Base-by-base conservation (phyloP, 495 filamentous ascomycete species). In the Aspergillus bertholletiae region DNA sequence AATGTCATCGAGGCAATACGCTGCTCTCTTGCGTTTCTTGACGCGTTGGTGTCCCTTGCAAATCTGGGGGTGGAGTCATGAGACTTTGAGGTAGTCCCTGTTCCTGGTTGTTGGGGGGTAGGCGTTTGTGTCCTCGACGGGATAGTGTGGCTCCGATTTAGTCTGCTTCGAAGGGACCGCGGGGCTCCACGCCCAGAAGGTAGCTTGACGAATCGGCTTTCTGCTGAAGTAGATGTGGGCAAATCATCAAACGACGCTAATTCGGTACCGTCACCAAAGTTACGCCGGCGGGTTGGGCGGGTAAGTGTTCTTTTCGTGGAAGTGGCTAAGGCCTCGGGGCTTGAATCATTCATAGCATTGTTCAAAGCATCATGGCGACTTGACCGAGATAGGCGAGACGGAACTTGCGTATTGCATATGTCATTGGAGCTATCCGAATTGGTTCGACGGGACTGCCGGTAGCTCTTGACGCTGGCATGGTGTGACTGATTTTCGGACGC, bases 211-310 rank as follows among this genome's bases (percentile, higher is more conserved):
- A 84, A 98, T 63, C 82, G 87, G 50, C 83, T 88, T 66, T 98
- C 94, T 17, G 84, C 82, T 39, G 87, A 81, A 4, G 79, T 85
- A 24, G 90, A 96, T 1, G 90, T 97, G 12, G 95, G 95, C 46
- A 98, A 74, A 72, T 98, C 94, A 61, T 97, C 94, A 67, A 98
- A 97, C 12, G 80, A 82, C 54, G 97, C 93, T 26, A 98, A 74
- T 67, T 98, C 94, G 35, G 82, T 88, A 20, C 94, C 94, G 70
- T 96, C 90, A 5, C 94, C 94, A 72, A 93, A 98, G 62, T 90
- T 84, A 27, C 86, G 84, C 51, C 84, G 79, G 35, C 83, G 81
- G 24, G 83, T 82, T 3, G 91, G 92, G 66, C 87, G 85, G 55
- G 80, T 89, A 37, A 96, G 71, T 23, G 85, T 84, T 37, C 80